Evolutionary conservation across 2,329 filamentous ascomycete genomes (phyloP).

Genomic region (Aotearoamyces nothofagi): DNA sequence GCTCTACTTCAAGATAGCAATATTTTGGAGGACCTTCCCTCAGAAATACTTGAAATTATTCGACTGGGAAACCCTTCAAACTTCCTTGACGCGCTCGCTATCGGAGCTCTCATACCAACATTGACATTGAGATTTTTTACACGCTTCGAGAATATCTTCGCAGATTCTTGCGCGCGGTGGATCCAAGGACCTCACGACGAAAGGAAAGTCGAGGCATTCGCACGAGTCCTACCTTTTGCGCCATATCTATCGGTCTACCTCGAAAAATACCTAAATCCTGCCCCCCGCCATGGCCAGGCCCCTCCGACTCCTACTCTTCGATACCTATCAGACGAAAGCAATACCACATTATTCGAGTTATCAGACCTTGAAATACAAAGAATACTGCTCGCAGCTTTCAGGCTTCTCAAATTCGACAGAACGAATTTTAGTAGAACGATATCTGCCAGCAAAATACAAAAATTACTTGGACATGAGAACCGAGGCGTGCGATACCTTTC

Average conservation of each 20-base stretch:
- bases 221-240: conserved; percentile 66
- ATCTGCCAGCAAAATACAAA: conserved; percentile 51
- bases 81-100: conserved; percentile 57
- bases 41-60: conserved; percentile 54
- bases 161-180: conserved; percentile 77
- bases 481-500: conserved; percentile 62
- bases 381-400: conserved; percentile 55
- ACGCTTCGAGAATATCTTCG: conserved; percentile 59
- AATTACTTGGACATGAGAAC: conserved; percentile 45
- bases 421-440: conserved; percentile 50
- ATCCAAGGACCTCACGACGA: conserved; percentile 21
- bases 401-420: conserved; percentile 65
- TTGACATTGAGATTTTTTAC: conserved; percentile 61
- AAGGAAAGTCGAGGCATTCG: conserved; percentile 38
- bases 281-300: conserved; percentile 14
- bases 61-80: conserved; percentile 44
- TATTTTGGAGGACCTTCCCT: conserved; percentile 45
- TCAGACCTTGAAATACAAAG: conserved; percentile 24
- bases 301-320: conserved; percentile 10
- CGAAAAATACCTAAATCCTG: conserved; percentile 27
- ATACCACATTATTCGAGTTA: conserved; percentile 19
- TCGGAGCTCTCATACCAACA: conserved; percentile 51
- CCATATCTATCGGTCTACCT: conserved; percentile 65
- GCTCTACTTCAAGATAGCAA: conserved; percentile 38
- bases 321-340: conserved; percentile 12